phyloP scores from a whole-genome alignment of 2,329 filamentous ascomycete species.

The Thermochaetoides dissita region DNA sequence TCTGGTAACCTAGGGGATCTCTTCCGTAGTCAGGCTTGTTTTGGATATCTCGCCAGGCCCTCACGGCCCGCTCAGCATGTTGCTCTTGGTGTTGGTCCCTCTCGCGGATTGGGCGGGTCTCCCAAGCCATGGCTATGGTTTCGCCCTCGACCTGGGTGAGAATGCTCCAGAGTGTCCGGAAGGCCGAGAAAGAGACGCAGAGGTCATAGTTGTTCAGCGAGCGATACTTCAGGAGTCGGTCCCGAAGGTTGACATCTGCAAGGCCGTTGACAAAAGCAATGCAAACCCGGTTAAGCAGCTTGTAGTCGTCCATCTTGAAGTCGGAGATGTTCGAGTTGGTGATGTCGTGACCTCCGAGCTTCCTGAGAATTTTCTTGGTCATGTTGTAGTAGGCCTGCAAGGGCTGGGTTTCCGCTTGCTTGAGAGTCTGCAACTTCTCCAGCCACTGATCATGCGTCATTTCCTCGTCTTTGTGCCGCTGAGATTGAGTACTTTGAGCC shows the following conservation, averaged over 20 bases:
- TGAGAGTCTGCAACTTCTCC: slow-evolving; percentile 2
- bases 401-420: slow-evolving; percentile 13
- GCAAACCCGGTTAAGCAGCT: slow-evolving; percentile 36
- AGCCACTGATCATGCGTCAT: slow-evolving; percentile 5
- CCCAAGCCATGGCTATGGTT: slow-evolving; percentile 33
- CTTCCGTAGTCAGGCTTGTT: slow-evolving; percentile 25
- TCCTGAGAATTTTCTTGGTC: slow-evolving; percentile 36
- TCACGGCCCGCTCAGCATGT: slow-evolving; percentile 24
- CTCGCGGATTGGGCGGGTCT: slow-evolving; percentile 24
- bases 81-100: slow-evolving; percentile 22
- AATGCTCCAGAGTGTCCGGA: slow-evolving; percentile 39
- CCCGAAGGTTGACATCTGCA: slow-evolving; percentile 29
- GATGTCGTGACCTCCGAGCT: slow-evolving; percentile 35
- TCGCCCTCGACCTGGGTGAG: slow-evolving; percentile 44
- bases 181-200: slow-evolving; percentile 15
- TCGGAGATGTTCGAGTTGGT: slow-evolving; percentile 31
- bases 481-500: slow-evolving; percentile 4
- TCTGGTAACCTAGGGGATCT: slow-evolving; percentile 37
- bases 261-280: slow-evolving; percentile 42
- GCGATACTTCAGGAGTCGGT: slow-evolving; percentile 30
- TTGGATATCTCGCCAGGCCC: slow-evolving; percentile 33
- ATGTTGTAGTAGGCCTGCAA: slow-evolving; percentile 32
- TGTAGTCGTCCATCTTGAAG: slow-evolving; percentile 31
- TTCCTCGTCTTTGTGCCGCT: slow-evolving; percentile 1
- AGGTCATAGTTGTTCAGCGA: slow-evolving; percentile 29